Base-by-base conservation (phyloP, 352 stramenopile genomes). In the Globisporangium radiosum region DNA sequence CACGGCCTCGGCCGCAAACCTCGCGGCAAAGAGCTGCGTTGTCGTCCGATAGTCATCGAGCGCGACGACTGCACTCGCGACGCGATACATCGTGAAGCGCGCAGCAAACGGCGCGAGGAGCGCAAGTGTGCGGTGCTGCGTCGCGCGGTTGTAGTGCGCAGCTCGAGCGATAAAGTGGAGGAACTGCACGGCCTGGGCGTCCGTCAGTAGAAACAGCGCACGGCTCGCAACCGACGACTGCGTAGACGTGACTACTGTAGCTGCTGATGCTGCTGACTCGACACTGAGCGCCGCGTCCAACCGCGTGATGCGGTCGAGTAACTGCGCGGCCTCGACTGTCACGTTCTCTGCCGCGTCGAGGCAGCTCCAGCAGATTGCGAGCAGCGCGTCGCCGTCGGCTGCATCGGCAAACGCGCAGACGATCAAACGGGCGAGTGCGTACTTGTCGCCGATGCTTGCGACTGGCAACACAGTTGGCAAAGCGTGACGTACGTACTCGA, bases 101-200 rank as follows among this genome's bases (percentile, higher is more conserved):
- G 66, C 57, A 0, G 76, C 73, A 55, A 85, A 73, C 0, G 75
- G 72, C 14, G 60, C 63, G 19, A 92, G 48, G 4, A 80, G 75
- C 11, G 57, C 45, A 2, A 85, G 70, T 13, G 87, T 68, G 13
- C 65, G 71, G 14, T 63, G 70, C 62, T 87, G 81, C 5, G 85
- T 66, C 6, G 71, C 53, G 53, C 70, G 71, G 57, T 81, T 88
- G 54, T 88, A 85, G 45, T 85, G 81, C 15, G 74, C 69, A 37
- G 76, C 74, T 68, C 89, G 86, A 44, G 73, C 66, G 13, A 90
- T 52, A 49, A 90, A 92, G 62, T 90, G 77, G 5, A 92, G 63
- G 40, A 90, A 87, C 1, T 66, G 63, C 43, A 90, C 65, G 10
- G 76, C 68, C 48, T 85, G 71, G 0, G 66, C 70, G 3, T 78